Base-by-base conservation (phyloP, 768 basidiomycete species). In the Boletus pseudo-olivaceus region DNA sequence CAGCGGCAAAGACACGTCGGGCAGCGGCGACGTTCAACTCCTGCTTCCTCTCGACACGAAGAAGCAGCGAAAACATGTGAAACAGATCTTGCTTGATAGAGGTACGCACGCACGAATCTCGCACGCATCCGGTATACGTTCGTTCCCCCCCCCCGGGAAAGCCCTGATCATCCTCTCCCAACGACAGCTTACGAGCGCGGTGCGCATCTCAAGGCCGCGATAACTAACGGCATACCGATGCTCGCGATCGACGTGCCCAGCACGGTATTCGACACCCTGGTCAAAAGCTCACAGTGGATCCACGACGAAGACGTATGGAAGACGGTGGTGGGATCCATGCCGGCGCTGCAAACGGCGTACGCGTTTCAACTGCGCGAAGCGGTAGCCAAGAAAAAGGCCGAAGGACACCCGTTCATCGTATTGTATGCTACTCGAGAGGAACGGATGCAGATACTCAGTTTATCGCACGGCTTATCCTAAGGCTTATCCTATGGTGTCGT, bases 241-340 rank as follows among this genome's bases (percentile, higher is more conserved):
- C 70, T 93, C n/a, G 88, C 82, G 2, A 76, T 92, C 14, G 90
- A 92, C 52, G 83, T 91, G 10, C 72, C 82, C 1, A 67, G 77
- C 0, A 54, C 72, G 7, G 77, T 82, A 2, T 90, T 90, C 57
- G 87, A 90, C 44, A 62, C 74, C 2, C 79, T 93, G 75, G 75
- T 77, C 29, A 78, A 74, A 62, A 81, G 67, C 34, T 64, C 82
- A 4, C 66, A 72, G 15, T 92, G 90, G 90, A 69, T 90, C 26
- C 78, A 77, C 5, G 88, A 90, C 55, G 90, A 93, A 41, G 88
- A 91, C 37, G 74, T 76, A 0, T 90, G 90, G 88, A 86, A 83
- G 68, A 55, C 73, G 2, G 75, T 90, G 37, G 64, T 76, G 7
- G 72, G 76, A 0, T 67, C 69, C 9, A 86, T 90, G 67, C 82